Conservation (phyloP, 805 yeast species). For the Saccharomycopsis sp. region DNA sequence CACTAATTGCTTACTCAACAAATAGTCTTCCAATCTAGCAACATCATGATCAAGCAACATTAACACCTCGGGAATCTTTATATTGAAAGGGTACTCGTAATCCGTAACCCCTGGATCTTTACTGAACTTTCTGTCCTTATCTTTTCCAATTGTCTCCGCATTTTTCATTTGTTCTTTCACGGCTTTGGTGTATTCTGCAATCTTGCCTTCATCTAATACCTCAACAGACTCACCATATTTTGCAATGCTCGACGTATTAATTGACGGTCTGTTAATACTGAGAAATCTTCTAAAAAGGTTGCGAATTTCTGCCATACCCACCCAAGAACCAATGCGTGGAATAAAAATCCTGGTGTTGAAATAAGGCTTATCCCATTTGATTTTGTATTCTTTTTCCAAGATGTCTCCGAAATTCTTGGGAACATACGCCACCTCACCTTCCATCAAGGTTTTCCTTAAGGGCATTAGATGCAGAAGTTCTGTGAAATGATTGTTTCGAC, state of each 20-base stretch:
- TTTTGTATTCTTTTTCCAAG: slow-evolving; percentile 7
- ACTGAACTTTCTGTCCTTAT: too few relatives aligned
- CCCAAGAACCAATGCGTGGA: slow-evolving; percentile 5
- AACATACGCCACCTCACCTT: slow-evolving; percentile 48
- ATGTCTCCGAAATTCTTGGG: slow-evolving; percentile 29
- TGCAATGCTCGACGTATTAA: neutral
- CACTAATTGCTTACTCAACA: slow-evolving; percentile 2
- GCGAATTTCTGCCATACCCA: neutral
- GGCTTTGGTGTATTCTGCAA: neutral
- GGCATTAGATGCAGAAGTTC: slow-evolving; percentile 43
- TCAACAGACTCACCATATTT: neutral
- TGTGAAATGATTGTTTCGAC: slow-evolving; percentile 54
- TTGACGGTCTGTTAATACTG: neutral
- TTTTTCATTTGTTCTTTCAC: neutral
- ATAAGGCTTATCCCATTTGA: slow-evolving; percentile 8
- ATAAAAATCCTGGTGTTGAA: neutral
- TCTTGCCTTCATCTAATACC: neutral
- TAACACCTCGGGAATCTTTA: slow-evolving; percentile 1
- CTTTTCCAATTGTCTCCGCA: neutral
- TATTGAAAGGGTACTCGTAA: slow-evolving; percentile 3
- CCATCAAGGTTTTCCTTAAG: slow-evolving; percentile 41
- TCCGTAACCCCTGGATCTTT: neutral
- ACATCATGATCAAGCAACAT: slow-evolving; percentile 1
- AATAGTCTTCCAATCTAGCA: neutral
- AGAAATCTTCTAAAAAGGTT: slow-evolving; percentile 8